Evolutionary conservation across 345 rosid species (phyloP).

Genomic region (Streptanthus diversifolius): DNA sequence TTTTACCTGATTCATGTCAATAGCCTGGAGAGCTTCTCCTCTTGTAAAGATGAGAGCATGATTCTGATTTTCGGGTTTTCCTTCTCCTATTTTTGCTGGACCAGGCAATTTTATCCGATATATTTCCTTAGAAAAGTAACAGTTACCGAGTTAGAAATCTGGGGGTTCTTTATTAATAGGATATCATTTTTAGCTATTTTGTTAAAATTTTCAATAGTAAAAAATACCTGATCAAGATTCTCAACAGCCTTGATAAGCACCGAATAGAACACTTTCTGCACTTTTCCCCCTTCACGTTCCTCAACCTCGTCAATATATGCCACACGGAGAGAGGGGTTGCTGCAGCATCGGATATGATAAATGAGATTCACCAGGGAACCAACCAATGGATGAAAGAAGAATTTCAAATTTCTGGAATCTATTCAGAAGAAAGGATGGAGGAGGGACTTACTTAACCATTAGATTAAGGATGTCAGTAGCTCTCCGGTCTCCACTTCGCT

Average conservation of each 20-base stretch:
- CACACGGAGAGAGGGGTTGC: constrained; percentile 91
- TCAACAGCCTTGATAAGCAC: constrained; percentile 87
- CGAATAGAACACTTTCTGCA: constrained; percentile 80
- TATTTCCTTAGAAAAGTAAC: constrained; percentile 58
- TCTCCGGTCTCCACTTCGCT: constrained; percentile 86
- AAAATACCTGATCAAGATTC: constrained; percentile 83
- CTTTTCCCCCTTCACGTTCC: constrained; percentile 73
- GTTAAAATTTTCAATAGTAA: constrained; percentile 4
- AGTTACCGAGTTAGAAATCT: constrained; percentile 6
- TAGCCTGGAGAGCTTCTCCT: constrained; percentile 96
- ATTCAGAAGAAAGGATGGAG: constrained; percentile 4
- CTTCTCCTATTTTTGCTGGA: constrained; percentile 87
- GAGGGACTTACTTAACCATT: constrained; percentile 88
- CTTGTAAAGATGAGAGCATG: constrained; percentile 90
- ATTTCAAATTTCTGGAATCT: neutral
- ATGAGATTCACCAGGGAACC: constrained; percentile 20
- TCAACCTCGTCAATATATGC: constrained; percentile 97
- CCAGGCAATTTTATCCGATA: constrained; percentile 93
- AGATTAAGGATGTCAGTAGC: constrained; percentile 93
- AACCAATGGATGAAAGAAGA: constrained; percentile 5
- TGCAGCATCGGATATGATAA: constrained; percentile 36
- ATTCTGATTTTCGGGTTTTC: constrained; percentile 96
- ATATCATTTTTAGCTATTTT: neutral
- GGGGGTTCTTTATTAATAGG: neutral
- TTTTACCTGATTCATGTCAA: constrained; percentile 96